Evolutionary conservation across 2,329 filamentous ascomycete species (phyloP), one percentile per base, ranked within the genome.

Genomic region (Diaporthe capsici): DNA sequence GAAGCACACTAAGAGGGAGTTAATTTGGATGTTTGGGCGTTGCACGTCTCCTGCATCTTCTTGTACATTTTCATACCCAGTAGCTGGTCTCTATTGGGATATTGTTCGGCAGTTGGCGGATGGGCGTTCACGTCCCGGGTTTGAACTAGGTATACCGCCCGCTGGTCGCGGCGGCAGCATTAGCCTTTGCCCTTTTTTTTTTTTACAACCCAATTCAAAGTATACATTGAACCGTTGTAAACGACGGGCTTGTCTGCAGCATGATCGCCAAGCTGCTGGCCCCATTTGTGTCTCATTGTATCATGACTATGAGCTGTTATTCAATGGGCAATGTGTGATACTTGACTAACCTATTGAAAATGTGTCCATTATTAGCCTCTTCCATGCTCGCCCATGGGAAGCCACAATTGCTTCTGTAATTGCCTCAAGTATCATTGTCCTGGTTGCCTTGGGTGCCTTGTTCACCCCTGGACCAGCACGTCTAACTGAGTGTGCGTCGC

Each of bases 91-190:
- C 47, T 68, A 22, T 25, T 68, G 63, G 63, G 22, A 39, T 22
- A 2, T 37, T 25, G 63, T 68, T 53, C 31, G 63, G 63, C n/a
- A 39, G 8, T 68, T 68, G 63, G 63, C 47, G 63, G 42, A 37
- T 28, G 63, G 63, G 63, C 31, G 63, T 68, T 68, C 63, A 68
- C 63, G 63, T 68, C 63, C 65, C 28, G 47, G 65, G 34, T 68
- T 68, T 53, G 47, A 53, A 28, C 47, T 53, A 39, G 47, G 65
- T 68, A 53, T 20, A 17, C 49, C 47, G 65, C 65, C 47, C 65
- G 65, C 65, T 68, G 65, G 65, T 68, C 65, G 65, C 31, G 65
- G 65, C 65, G 44, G 63, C 63, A 68, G 65, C 65, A 68, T 68
- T 53, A 68, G 65, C 65, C 65, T 68, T 53, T 53, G 22, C 4